phyloP scores from a whole-genome alignment of 225 moss, liverwort and hornwort species.

The Marchantia polymorpha region DNA sequence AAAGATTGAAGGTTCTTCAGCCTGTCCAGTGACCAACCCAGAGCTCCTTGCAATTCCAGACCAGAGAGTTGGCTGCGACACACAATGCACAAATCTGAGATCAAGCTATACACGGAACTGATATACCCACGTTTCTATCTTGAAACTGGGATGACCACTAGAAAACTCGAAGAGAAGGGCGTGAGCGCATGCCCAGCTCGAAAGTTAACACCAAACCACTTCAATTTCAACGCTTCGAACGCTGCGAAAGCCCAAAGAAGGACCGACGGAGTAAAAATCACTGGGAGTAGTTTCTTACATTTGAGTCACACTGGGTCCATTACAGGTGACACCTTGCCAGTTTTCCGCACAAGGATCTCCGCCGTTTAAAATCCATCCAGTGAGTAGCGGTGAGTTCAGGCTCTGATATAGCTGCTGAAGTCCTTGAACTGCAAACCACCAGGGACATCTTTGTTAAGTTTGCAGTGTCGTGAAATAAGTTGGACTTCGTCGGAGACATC shows the following conservation, averaged over 20 bases:
- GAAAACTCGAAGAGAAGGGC: not conserved
- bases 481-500: not conserved
- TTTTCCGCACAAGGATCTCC: constrained; percentile 61
- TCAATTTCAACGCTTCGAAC: not conserved
- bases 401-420: constrained; percentile 25
- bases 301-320: constrained; percentile 51
- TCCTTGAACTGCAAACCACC: constrained; percentile 19
- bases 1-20: constrained; percentile 10
- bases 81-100: not conserved
- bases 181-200: not conserved
- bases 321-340: constrained; percentile 63
- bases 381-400: constrained; percentile 19
- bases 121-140: not conserved
- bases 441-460: not conserved
- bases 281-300: constrained; percentile 37
- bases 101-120: not conserved
- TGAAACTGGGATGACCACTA: not conserved
- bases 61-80: constrained; percentile 24
- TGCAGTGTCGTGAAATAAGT: too few relatives aligned
- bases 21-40: constrained; percentile 18
- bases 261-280: not conserved
- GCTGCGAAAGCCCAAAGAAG: not conserved
- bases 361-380: constrained; percentile 54
- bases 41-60: constrained; percentile 16
- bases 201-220: not conserved